Conservation (phyloP, 106 monocot genomes). For the Acanthochlamys bracteata region DNA sequence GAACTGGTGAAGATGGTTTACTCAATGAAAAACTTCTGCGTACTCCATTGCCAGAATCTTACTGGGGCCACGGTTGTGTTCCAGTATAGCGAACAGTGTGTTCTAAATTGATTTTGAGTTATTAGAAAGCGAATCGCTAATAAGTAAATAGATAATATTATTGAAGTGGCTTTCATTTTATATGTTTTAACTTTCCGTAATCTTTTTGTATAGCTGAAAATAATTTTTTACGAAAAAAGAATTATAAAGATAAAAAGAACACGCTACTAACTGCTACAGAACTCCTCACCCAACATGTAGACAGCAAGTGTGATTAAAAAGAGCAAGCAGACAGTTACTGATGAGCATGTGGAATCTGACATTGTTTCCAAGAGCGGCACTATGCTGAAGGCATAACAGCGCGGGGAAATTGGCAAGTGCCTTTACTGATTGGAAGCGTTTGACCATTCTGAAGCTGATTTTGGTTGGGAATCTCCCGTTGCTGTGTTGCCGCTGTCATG, state of each 20-base stretch:
- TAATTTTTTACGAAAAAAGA: too few species aligned
- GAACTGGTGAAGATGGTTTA: slow-evolving; percentile 50
- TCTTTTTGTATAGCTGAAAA: too few species aligned
- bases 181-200: too few species aligned
- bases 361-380: slow-evolving; percentile 56
- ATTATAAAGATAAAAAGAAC: too few species aligned
- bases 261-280: too few species aligned
- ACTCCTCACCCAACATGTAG: too few species aligned
- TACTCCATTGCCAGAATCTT: slow-evolving; percentile 30
- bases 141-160: too few species aligned
- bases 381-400: slow-evolving; percentile 27
- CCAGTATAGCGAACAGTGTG: too few species aligned
- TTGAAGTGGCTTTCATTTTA: too few species aligned
- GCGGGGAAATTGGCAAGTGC: slow-evolving; percentile 31
- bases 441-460: slow-evolving; percentile 50
- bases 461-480: slow-evolving; percentile 43
- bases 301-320: slow-evolving; percentile 31
- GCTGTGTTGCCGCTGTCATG: slow-evolving; percentile 44
- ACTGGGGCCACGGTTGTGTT: slow-evolving; percentile 64
- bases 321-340: slow-evolving; percentile 35
- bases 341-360: slow-evolving; percentile 54
- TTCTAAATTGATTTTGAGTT: too few species aligned
- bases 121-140: too few species aligned
- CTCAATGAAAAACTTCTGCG: slow-evolving; percentile 52
- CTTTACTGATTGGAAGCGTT: slow-evolving; percentile 63